phyloP scores from a whole-genome alignment of 2,329 filamentous ascomycete genomes.

The Byssoonygena ceratinophila region DNA sequence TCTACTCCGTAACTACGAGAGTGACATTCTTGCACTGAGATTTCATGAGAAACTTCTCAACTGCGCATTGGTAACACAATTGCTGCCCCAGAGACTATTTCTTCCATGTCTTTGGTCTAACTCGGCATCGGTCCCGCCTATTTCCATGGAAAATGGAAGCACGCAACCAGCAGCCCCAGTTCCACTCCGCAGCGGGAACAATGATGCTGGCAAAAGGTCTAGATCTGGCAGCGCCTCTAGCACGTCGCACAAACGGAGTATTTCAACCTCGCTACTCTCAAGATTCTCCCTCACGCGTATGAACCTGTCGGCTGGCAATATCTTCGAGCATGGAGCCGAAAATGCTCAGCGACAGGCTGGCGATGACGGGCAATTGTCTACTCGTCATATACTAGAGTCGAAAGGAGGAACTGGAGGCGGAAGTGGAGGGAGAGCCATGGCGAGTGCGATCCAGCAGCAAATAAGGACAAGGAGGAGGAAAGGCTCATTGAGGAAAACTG shows the following conservation, averaged over 20 bases:
- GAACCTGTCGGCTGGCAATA: constrained; percentile 8
- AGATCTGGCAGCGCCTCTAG: constrained; percentile 10
- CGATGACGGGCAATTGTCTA: constrained; percentile 17
- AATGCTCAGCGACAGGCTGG: constrained; percentile 18
- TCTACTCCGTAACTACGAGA: too few species aligned
- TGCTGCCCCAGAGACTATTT: not conserved
- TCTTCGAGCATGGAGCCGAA: constrained; percentile 17
- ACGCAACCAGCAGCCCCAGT: constrained; percentile 11
- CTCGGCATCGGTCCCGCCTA: not conserved
- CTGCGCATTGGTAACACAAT: too few species aligned
- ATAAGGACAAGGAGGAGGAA: constrained; percentile 58
- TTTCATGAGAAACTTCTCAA: too few species aligned
- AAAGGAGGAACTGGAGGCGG: constrained; percentile 17
- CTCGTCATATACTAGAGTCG: not conserved
- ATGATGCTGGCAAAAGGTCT: constrained; percentile 1
- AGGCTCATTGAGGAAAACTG: constrained; percentile 78
- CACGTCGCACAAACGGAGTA: constrained; percentile 15
- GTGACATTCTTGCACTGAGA: too few species aligned
- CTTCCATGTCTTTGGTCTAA: not conserved
- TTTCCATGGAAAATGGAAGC: constrained; percentile 9
- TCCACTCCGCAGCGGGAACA: not conserved
- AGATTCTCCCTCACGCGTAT: constrained; percentile 13
- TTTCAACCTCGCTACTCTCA: constrained; percentile 24
- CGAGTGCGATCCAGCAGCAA: constrained; percentile 38
- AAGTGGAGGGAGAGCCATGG: constrained; percentile 35